Conservation (phyloP, 179 eudicot species). For the Beta macrorhiza region DNA sequence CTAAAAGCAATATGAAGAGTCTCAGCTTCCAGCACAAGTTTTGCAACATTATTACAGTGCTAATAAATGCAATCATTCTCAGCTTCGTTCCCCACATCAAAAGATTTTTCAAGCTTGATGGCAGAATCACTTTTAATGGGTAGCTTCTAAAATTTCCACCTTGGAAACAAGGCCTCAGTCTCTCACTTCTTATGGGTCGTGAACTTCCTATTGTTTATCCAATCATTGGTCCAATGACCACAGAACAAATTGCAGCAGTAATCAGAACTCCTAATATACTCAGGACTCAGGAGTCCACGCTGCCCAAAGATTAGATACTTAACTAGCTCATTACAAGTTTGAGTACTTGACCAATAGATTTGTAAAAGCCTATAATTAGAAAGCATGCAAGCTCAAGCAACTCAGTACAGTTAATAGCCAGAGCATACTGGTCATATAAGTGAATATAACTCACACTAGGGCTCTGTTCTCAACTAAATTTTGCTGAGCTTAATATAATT, state of each 20-base stretch:
- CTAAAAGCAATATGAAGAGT: background rate
- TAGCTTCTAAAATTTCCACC: background rate
- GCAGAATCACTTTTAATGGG: too few species aligned
- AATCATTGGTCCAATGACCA: background rate
- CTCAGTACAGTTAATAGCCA: too few species aligned
- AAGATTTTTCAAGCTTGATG: background rate
- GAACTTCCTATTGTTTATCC: background rate
- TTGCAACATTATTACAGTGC: background rate
- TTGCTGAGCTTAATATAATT: too few species aligned
- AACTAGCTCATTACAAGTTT: too few species aligned
- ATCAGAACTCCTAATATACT: background rate
- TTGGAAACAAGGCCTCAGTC: background rate
- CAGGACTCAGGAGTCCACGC: too few species aligned
- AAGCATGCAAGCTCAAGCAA: too few species aligned
- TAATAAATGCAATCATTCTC: background rate
- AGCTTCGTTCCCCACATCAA: background rate
- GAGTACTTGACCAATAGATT: too few species aligned
- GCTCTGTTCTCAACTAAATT: too few species aligned
- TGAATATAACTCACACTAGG: too few species aligned
- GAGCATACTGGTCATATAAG: too few species aligned
- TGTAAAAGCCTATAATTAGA: too few species aligned
- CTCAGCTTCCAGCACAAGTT: background rate
- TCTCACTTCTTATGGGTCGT: background rate
- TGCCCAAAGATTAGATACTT: too few species aligned
- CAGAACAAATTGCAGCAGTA: background rate